These are phyloP conservation scores for Globisporangium megalacanthum DNA, from an alignment of 352 stramenopile genomes.

Conservation along the genomic window DNA sequence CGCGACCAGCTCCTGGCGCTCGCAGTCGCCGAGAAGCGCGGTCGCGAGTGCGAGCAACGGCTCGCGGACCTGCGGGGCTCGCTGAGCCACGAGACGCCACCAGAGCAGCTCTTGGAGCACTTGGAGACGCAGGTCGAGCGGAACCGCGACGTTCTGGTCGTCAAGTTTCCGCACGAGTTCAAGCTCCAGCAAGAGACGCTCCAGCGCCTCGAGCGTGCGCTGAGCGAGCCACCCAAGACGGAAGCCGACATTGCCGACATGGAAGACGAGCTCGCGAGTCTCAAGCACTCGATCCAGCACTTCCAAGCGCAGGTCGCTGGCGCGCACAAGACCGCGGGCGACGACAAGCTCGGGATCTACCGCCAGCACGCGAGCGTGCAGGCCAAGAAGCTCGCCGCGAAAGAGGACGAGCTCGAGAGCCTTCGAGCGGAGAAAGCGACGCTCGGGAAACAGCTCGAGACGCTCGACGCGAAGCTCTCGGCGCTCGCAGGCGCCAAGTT, in stretches of 20 bases:
- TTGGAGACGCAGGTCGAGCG: constrained; percentile 71
- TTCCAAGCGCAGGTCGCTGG: constrained; percentile 75
- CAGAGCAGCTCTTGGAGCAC: constrained; percentile 87
- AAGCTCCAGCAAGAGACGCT: constrained; percentile 68
- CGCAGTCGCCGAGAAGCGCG: constrained; percentile 76
- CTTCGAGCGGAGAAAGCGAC: constrained; percentile 48
- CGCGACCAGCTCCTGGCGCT: constrained; percentile 85
- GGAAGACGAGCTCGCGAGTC: constrained; percentile 69
- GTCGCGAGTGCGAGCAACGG: constrained; percentile 63
- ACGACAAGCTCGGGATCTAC: constrained; percentile 91
- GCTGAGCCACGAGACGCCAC: constrained; percentile 65
- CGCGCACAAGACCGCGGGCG: constrained; percentile 48
- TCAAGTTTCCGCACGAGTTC: constrained; percentile 78
- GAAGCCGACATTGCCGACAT: constrained; percentile 86
- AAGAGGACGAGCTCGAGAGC: constrained; percentile 85
- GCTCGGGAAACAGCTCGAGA: constrained; percentile 68
- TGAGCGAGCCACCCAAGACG: constrained; percentile 76
- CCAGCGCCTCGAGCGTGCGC: constrained; percentile 59
- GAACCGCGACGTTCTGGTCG: constrained; percentile 60
- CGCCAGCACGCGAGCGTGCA: constrained; percentile 87
- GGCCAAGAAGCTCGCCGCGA: constrained; percentile 82
- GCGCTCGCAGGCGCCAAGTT: constrained; percentile 60
- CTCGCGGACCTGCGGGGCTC: constrained; percentile 70
- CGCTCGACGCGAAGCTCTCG: constrained; percentile 60
- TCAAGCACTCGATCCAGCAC: constrained; percentile 56